phyloP scores from a whole-genome alignment of 768 basidiomycete genomes.

The Leccinum olivaceopallidum region DNA sequence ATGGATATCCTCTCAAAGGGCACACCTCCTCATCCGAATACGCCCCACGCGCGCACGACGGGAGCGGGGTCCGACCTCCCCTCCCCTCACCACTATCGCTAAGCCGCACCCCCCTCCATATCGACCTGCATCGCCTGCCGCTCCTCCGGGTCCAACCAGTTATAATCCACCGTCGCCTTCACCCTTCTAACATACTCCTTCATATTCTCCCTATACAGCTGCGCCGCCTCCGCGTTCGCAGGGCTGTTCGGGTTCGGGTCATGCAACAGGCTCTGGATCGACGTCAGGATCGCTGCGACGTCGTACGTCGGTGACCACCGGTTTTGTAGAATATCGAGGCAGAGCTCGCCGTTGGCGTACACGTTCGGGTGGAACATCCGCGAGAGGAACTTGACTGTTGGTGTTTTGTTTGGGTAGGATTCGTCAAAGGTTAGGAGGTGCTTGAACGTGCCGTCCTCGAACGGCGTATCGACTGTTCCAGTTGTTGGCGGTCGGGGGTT shows the following conservation, averaged over 20 bases:
- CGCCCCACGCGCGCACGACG: not conserved
- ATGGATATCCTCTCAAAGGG: not conserved
- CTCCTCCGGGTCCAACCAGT: slow-evolving; percentile 84
- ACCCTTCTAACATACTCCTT: slow-evolving; percentile 96
- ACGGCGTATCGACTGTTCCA: slow-evolving; percentile 87
- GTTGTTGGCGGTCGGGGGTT: not conserved
- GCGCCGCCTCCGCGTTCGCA: slow-evolving; percentile 97
- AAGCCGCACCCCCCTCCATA: slow-evolving; percentile 17
- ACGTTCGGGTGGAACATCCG: slow-evolving; percentile 99
- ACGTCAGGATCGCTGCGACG: slow-evolving; percentile 97
- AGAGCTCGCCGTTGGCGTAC: slow-evolving; percentile 97
- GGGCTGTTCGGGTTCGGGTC: slow-evolving; percentile 99
- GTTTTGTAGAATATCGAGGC: slow-evolving; percentile 98
- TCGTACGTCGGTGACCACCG: slow-evolving; percentile 99
- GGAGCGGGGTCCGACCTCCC: no score
- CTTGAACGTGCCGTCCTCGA: slow-evolving; percentile 99
- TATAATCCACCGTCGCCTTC: slow-evolving; percentile 91
- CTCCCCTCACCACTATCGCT: not conserved
- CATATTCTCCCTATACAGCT: slow-evolving; percentile 96
- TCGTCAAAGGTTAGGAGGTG: slow-evolving; percentile 95
- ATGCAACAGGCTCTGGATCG: slow-evolving; percentile 92
- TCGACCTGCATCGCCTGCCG: slow-evolving; percentile 57
- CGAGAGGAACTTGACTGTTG: slow-evolving; percentile 95
- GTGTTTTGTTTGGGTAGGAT: slow-evolving; percentile 98
- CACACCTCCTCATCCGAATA: not conserved